Percentiles rank a stretch among this genome's conserved stretches.
phyloP scores from a whole-genome alignment of 768 basidiomycete species.

The Xerocomellus amylosporus region DNA sequence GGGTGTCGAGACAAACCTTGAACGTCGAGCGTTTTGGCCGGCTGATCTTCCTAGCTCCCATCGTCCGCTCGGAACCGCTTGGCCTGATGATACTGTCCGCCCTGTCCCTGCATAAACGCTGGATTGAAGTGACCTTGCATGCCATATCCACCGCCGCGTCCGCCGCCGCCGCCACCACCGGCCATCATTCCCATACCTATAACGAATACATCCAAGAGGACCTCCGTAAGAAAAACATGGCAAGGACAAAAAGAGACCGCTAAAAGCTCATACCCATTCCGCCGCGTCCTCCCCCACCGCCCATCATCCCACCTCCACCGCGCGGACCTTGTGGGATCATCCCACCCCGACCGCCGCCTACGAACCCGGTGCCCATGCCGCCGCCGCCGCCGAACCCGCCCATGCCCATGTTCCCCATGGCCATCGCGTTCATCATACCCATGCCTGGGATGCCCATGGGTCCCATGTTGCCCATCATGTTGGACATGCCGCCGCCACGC shows the following conservation, averaged over 20 bases:
- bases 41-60: slow-evolving; percentile 30
- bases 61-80: slow-evolving; percentile 59
- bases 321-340: slow-evolving; percentile 50
- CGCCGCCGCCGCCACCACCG: slow-evolving; percentile 34
- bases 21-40: neutral
- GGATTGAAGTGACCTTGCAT: slow-evolving; percentile 71
- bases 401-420: slow-evolving; percentile 41
- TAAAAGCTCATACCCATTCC: slow-evolving; percentile 54
- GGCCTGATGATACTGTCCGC: slow-evolving; percentile 42
- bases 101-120: slow-evolving; percentile 58
- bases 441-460: slow-evolving; percentile 40
- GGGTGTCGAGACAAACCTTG: neutral
- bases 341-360: slow-evolving; percentile 44
- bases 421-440: slow-evolving; percentile 42
- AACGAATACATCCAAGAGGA: slow-evolving; percentile 29
- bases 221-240: slow-evolving; percentile 33
- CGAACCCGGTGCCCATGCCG: slow-evolving; percentile 44
- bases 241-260: slow-evolving; percentile 16
- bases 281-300: slow-evolving; percentile 35
- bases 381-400: slow-evolving; percentile 42
- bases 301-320: slow-evolving; percentile 51
- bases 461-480: slow-evolving; percentile 43
- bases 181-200: slow-evolving; percentile 56
- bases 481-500: slow-evolving; percentile 40
- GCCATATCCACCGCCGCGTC: slow-evolving; percentile 44